Evolutionary conservation across 2,329 filamentous ascomycete genomes (phyloP), one percentile per base, ranked within the genome.

Genomic region (Cytospora paraplurivora): DNA sequence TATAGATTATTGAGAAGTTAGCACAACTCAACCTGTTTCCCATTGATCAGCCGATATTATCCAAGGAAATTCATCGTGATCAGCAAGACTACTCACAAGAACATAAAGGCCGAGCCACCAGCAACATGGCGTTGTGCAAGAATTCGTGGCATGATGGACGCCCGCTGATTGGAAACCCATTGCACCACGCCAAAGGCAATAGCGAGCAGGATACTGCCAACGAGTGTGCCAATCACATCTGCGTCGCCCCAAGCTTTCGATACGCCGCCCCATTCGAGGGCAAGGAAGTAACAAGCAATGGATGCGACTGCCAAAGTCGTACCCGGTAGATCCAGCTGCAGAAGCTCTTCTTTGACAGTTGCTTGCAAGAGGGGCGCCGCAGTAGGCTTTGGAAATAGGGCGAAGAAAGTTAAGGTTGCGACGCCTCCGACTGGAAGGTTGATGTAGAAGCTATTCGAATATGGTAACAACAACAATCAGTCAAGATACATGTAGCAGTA

Each of bases 191-290:
- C 19, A 47, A 75, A 71, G 34, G 75, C 69, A 6, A 78, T 70
- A 53, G 58, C 71, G 37, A 77, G 75, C 27, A 76, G 52, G 38
- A 72, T 69, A 12, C 11, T 21, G 19, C 49, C 49, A 13, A 51
- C 49, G 15, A 79, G 71, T 12, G 77, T 70, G 32, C 72, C 67
- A 38, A 80, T 75, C 56, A 78, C 73, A 37, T 73, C 71, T 62
- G 72, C 74, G 62, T 66, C 72, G 53, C 66, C 67, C 77, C 78
- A 80, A 0, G 70, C 62, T 59, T 79, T 75, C 27, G 69, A 71
- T 12, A 70, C 74, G 38, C 77, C 78, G 62, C 77, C 78, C 77
- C 78, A 82, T 65, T 82, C 77, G 19, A 84, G 71, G 3, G 81
- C 81, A 82, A 69, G 10, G 81, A 74, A 62, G 76, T 80, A 59